Percentiles rank a stretch among this genome's conserved stretches.
Evolutionary conservation across 495 filamentous ascomycete species (phyloP).

Genomic region (Neurospora sp.): DNA sequence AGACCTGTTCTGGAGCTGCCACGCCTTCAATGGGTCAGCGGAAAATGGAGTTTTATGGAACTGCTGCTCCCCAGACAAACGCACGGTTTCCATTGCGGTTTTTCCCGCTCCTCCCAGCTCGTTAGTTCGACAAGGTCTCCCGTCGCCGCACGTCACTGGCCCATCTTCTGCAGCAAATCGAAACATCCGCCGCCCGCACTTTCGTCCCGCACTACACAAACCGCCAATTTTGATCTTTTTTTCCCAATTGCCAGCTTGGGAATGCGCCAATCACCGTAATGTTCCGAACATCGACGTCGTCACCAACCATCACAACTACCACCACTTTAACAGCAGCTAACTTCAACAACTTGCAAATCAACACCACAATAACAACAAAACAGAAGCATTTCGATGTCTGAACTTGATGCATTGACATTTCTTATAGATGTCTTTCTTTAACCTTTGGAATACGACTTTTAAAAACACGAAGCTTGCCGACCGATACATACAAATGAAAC

Average conservation of each 20-base stretch:
- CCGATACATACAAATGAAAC: background rate
- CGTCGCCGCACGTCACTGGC: background rate
- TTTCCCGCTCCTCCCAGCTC: background rate
- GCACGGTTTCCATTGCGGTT: background rate
- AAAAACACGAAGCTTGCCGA: background rate
- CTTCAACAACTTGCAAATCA: background rate
- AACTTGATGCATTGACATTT: background rate
- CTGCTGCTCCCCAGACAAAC: background rate
- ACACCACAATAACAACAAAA: background rate
- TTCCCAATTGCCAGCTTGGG: background rate
- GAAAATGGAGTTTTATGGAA: background rate
- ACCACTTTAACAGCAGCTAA: background rate
- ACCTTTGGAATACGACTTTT: background rate
- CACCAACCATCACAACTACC: background rate
- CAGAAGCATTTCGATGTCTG: background rate
- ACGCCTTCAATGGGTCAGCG: background rate
- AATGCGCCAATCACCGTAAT: background rate
- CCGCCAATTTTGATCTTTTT: background rate
- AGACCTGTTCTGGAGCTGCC: background rate
- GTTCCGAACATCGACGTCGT: background rate
- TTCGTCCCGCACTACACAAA: background rate
- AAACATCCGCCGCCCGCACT: background rate
- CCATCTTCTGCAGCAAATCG: background rate
- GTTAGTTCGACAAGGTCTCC: background rate
- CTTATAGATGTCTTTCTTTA: background rate